Conservation (phyloP, 768 basidiomycete species). For the Rhizopogon salebrosus region DNA sequence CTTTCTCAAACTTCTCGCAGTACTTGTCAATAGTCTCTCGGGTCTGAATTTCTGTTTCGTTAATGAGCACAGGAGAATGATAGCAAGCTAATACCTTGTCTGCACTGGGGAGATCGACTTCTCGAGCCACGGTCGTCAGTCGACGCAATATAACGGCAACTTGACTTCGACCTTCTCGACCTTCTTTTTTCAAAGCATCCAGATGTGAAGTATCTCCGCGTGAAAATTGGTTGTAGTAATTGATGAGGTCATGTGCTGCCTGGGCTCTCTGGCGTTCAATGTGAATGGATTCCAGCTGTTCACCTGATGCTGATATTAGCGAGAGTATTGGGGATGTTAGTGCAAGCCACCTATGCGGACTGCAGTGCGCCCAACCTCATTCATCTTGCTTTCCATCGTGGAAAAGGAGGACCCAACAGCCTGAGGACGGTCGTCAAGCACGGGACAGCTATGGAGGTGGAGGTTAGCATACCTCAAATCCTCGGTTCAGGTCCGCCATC, state of each 20-base stretch:
- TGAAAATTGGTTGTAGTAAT: constrained; percentile 91
- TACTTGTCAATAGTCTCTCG: constrained; percentile 92
- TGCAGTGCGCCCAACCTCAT: constrained; percentile 89
- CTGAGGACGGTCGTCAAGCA: constrained; percentile 34
- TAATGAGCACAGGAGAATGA: neutral
- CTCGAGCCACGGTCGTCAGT: constrained; percentile 83
- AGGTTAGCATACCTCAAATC: constrained; percentile 73
- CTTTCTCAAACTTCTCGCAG: constrained; percentile 98
- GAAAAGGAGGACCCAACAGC: constrained; percentile 83
- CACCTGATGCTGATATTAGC: constrained; percentile 46
- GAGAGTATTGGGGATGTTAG: neutral
- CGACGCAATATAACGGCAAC: constrained; percentile 85
- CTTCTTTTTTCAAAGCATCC: constrained; percentile 80
- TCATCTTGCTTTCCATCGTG: constrained; percentile 88
- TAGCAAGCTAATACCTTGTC: constrained; percentile 52
- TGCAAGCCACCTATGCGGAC: constrained; percentile 75
- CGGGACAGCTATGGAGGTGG: neutral
- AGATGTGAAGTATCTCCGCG: constrained; percentile 71
- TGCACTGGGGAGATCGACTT: constrained; percentile 82
- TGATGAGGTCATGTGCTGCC: constrained; percentile 89
- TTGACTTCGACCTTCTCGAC: constrained; percentile 81
- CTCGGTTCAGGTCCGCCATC: constrained; percentile 87
- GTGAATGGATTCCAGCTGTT: constrained; percentile 93
- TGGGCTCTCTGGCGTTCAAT: constrained; percentile 89
- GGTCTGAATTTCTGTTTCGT: constrained; percentile 42